Base-by-base conservation (phyloP, 331 rosid species). In the Saraca asoca region DNA sequence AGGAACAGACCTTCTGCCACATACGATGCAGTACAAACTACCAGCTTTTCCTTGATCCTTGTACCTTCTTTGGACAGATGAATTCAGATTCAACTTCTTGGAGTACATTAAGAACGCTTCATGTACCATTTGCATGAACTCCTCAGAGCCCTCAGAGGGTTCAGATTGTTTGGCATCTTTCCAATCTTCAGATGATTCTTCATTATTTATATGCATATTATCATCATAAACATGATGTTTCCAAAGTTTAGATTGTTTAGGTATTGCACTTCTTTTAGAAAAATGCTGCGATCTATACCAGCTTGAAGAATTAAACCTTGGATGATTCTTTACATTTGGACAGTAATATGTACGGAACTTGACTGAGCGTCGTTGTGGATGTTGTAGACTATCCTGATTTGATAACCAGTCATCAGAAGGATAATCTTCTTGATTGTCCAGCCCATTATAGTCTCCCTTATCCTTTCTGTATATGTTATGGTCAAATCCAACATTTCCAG, bases 1-100 rank as follows among this genome's bases (percentile, higher is more conserved):
- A 85, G 85, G 83, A 84, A 87, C 95, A 79, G 74, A 93, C 98
- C 98, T 93, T 87, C 72, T 79, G 85, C 98, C 91, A 66, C 98
- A 93, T 38, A 82, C 91, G 71, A 89, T 76, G 91, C 98, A 93
- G 85, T 79, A 93, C 85, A 93, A 87, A 82, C 87, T 80, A 64
- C 96, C 95, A 63, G 87, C 87, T 66, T 84, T 90, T 78, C 98
- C 98, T 74, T 87, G 91, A 68, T 84, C 89, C 77, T 62, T 86
- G 83, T 90, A 93, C 76, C 95, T 83, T 81, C 82, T 85, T 60
- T 78, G 90, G 66, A 84, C 83, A 78, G 63, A 65, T 42, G 80
- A 35, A 76, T 75, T 73, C 78, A 79, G 68, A 90, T 84, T 93
- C 83, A 93, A 62, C 73, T 52, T 80, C 85, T 88, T 93, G 49